Evolutionary conservation across 768 basidiomycete species (phyloP).

Genomic region (Agaricus subrufescens): DNA sequence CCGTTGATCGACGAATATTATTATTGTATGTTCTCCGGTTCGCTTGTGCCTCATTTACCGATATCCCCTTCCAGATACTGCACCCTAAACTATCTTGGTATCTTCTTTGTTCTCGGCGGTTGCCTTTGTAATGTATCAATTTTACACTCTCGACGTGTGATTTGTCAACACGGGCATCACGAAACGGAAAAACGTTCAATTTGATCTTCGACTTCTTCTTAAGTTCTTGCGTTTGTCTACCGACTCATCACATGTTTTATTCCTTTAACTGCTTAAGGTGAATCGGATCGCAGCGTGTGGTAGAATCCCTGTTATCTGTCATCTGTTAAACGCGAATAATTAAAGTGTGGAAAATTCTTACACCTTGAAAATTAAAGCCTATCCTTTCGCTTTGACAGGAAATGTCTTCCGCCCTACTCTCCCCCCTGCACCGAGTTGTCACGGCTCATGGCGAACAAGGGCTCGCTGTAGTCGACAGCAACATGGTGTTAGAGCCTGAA

Average conservation of each 20-base stretch:
- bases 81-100: slow-evolving; percentile 24
- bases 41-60: not conserved
- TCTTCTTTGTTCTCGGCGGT: not conserved
- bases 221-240: slow-evolving; percentile 4
- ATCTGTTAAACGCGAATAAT: slow-evolving; percentile 1
- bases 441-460: slow-evolving; percentile 43
- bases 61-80: slow-evolving; percentile 28
- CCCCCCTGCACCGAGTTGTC: slow-evolving; percentile 44
- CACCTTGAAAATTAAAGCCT: not conserved
- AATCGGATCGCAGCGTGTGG: slow-evolving; percentile 3
- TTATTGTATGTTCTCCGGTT: slow-evolving; percentile 62
- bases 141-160: not conserved
- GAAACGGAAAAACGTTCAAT: slow-evolving; percentile 1
- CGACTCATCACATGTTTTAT: slow-evolving; percentile 2
- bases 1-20: slow-evolving; percentile 88
- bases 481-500: slow-evolving; percentile 25
- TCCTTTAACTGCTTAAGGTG: not conserved
- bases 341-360: slow-evolving; percentile 1
- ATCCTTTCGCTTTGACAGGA: slow-evolving; percentile 10
- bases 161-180: not conserved
- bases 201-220: not conserved
- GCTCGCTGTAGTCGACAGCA: slow-evolving; percentile 33
- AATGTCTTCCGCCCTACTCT: slow-evolving; percentile 23
- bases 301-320: not conserved
- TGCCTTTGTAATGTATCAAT: slow-evolving; percentile 8